These are phyloP conservation scores for Eutrema heterophyllum DNA, from an alignment of 345 rosid genomes.

Conservation along the genomic window DNA sequence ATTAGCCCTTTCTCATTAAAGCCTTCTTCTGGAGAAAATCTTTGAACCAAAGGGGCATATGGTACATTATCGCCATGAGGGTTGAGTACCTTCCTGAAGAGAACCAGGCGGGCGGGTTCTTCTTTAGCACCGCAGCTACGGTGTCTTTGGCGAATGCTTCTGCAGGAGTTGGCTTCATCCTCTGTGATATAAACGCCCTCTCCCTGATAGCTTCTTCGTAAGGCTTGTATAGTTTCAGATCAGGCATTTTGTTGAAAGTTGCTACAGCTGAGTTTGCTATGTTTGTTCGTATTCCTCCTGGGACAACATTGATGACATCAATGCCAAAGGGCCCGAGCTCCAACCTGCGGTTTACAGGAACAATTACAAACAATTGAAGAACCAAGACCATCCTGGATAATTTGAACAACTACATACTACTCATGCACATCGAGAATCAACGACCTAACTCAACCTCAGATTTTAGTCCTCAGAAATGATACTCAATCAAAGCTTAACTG, in stretches of 20 bases:
- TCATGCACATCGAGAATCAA: neutral
- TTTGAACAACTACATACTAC: neutral
- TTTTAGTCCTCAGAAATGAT: neutral
- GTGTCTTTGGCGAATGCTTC: constrained; percentile 71
- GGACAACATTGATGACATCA: constrained; percentile 64
- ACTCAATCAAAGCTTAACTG: neutral
- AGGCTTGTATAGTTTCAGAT: constrained; percentile 73
- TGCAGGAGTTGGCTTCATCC: constrained; percentile 49
- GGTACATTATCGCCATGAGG: constrained; percentile 44
- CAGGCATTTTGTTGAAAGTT: constrained; percentile 60
- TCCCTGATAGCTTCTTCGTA: constrained; percentile 51
- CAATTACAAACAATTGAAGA: neutral
- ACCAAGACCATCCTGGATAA: neutral
- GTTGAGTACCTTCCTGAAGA: constrained; percentile 61
- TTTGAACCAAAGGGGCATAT: constrained; percentile 57
- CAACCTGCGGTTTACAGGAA: constrained; percentile 44
- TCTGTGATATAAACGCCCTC: constrained; percentile 57
- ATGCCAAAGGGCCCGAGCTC: constrained; percentile 80
- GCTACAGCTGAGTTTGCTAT: constrained; percentile 57
- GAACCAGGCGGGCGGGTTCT: constrained; percentile 81
- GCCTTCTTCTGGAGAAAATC: constrained; percentile 49
- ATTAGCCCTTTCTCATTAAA: constrained; percentile 39
- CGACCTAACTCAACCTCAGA: neutral
- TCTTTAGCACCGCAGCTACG: constrained; percentile 49
- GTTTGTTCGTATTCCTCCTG: constrained; percentile 83